Evolutionary conservation across 805 yeast species (phyloP), one percentile per base, ranked within the genome.

Genomic region (Candida nanaspora): DNA sequence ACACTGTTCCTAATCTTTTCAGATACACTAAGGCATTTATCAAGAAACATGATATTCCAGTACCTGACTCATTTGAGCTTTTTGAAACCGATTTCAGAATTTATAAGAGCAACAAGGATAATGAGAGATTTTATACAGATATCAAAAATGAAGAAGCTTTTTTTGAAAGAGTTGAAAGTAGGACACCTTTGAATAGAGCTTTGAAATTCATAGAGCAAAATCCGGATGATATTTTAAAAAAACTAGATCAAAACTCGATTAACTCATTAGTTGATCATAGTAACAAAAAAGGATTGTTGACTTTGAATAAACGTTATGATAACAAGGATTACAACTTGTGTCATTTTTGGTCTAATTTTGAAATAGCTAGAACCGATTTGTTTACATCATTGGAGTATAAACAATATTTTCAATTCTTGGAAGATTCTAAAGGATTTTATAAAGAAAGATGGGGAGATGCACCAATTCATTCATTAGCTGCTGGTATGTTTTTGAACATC

Each of bases 381-480:
- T 89, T 86, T 68, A 68, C 73, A 33, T 76, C 84, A 19, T 70
- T 74, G 5, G 57, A 69, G 18, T 93, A 91, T 61, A 70, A 76
- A 38, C 68, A 68, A 21, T 89, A 80, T 57, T 86, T 86, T 58
- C 63, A 78, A 31, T 74, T 68, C 49, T 61, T 91, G 37, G 97
- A 93, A 41, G 38, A 60, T 7, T 65, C 78, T 4, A 86, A 89
- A 10, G 97, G 98, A 0, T 89, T 91, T 55, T 88, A 80, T 71
- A 72, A 74, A 40, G 96, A 93, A 59, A 67, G 98, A 53, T 91
- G 98, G 98, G 98, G 98, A 2, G 98, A 91, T 68, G 96, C 97
- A 0, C 96, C 97, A 0, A 80, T 91, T 4, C 97, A 88, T 58
- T 82, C 96, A 0, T 61, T 93, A 19, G 98, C 94, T 0, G 76